Percentiles rank a stretch among this genome's conserved stretches.
phyloP scores from a whole-genome alignment of 768 basidiomycete species.

The Calocybe cyanea region DNA sequence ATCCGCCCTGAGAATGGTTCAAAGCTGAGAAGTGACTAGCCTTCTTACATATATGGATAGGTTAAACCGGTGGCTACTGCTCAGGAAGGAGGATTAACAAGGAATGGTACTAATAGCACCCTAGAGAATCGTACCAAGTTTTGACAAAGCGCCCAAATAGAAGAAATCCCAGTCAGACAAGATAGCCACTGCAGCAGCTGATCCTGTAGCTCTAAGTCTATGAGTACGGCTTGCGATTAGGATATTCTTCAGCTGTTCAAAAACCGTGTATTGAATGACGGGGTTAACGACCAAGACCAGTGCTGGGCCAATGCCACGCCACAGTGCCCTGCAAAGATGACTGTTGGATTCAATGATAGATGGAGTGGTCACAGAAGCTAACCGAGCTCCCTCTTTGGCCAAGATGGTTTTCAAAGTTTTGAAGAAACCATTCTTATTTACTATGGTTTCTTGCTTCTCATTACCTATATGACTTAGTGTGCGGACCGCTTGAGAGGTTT shows the following conservation, averaged over 20 bases:
- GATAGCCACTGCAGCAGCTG: constrained; percentile 40
- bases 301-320: constrained; percentile 93
- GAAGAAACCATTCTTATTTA: constrained; percentile 55
- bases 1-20: background rate
- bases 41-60: constrained; percentile 46
- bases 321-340: constrained; percentile 58
- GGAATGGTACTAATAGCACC: background rate
- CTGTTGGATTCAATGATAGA: background rate
- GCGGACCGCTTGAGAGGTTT: constrained; percentile 81
- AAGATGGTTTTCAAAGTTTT: constrained; percentile 69
- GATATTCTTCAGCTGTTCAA: constrained; percentile 91
- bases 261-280: constrained; percentile 90
- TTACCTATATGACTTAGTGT: constrained; percentile 37
- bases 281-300: constrained; percentile 92
- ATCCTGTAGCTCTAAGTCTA: constrained; percentile 45
- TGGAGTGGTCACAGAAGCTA: constrained; percentile 8
- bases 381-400: constrained; percentile 63
- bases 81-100: background rate
- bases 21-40: background rate
- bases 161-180: constrained; percentile 91
- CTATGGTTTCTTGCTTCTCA: constrained; percentile 25
- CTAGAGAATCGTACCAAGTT: constrained; percentile 55
- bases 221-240: constrained; percentile 61
- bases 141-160: constrained; percentile 90
- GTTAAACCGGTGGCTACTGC: constrained; percentile 47